Evolutionary conservation across 2,329 filamentous ascomycete genomes (phyloP).

Genomic region (Fonsecaea pedrosoi): DNA sequence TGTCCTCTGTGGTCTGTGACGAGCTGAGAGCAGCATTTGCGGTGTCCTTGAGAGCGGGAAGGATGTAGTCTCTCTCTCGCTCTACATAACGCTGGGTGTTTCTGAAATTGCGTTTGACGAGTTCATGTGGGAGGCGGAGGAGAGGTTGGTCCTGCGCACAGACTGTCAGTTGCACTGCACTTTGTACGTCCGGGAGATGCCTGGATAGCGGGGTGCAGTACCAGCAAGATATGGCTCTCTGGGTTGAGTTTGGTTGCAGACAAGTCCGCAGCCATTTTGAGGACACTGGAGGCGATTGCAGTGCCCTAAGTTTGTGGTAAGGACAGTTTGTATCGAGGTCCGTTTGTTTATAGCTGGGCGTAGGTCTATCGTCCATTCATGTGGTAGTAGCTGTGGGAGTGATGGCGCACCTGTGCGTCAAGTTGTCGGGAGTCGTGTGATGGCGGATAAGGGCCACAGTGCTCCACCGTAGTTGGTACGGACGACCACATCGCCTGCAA

Average conservation of each 20-base stretch:
- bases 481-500: neutral
- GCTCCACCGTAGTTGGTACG: neutral
- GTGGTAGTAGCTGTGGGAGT: neutral
- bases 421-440: neutral
- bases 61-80: constrained; percentile 55
- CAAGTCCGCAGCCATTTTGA: constrained; percentile 32
- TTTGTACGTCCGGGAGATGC: neutral
- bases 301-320: neutral
- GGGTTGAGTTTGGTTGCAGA: constrained; percentile 56
- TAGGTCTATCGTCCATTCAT: neutral
- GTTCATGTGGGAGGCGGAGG: constrained; percentile 88
- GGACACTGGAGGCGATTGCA: neutral
- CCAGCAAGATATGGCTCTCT: constrained; percentile 58
- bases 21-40: constrained; percentile 70
- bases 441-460: neutral
- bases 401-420: neutral
- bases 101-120: constrained; percentile 93
- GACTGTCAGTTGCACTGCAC: constrained; percentile 21
- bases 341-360: neutral
- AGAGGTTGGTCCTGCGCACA: constrained; percentile 82
- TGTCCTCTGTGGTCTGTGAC: constrained; percentile 68
- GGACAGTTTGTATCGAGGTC: neutral
- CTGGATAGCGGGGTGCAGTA: constrained; percentile 41
- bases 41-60: constrained; percentile 58
- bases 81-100: constrained; percentile 63